Percentiles rank a stretch among this genome's conserved stretches.
Evolutionary conservation across 257 asterid genomes (phyloP).

Genomic region (Solanum lignicaule): DNA sequence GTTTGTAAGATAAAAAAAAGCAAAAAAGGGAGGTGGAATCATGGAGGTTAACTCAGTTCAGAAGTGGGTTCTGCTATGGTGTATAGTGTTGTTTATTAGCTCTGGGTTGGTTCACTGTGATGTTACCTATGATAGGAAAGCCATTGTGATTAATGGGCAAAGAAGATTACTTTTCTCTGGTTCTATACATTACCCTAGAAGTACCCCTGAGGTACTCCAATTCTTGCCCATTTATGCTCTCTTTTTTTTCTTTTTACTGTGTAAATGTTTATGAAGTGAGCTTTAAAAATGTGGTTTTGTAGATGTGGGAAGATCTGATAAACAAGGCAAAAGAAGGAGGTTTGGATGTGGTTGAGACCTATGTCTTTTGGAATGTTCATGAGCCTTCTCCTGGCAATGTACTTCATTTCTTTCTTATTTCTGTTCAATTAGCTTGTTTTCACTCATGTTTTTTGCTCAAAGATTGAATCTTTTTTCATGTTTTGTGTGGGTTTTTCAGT

Average conservation of each 20-base stretch:
- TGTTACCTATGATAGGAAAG: slow-evolving; percentile 12
- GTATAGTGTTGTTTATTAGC: background rate
- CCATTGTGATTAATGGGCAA: slow-evolving; percentile 15
- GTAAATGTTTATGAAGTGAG: background rate
- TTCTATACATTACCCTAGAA: slow-evolving; percentile 21
- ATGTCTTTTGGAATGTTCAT: slow-evolving; percentile 21
- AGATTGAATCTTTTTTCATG: background rate
- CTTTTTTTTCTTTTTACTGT: background rate
- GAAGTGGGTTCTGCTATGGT: background rate
- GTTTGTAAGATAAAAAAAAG: background rate
- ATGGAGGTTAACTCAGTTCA: background rate
- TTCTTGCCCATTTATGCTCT: background rate
- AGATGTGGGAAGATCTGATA: slow-evolving; percentile 27
- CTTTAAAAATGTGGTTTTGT: background rate
- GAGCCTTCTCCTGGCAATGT: slow-evolving; percentile 25
- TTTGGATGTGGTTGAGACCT: slow-evolving; percentile 19
- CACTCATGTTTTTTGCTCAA: background rate
- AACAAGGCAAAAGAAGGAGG: slow-evolving; percentile 21
- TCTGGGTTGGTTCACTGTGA: slow-evolving; percentile 1
- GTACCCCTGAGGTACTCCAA: slow-evolving; percentile 15
- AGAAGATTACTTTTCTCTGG: slow-evolving; percentile 19
- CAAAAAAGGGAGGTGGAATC: background rate
- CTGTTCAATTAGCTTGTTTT: background rate
- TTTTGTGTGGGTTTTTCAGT: background rate
- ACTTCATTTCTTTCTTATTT: background rate